phyloP scores from a whole-genome alignment of 2,329 filamentous ascomycete species.

The Aspergillus candidus region DNA sequence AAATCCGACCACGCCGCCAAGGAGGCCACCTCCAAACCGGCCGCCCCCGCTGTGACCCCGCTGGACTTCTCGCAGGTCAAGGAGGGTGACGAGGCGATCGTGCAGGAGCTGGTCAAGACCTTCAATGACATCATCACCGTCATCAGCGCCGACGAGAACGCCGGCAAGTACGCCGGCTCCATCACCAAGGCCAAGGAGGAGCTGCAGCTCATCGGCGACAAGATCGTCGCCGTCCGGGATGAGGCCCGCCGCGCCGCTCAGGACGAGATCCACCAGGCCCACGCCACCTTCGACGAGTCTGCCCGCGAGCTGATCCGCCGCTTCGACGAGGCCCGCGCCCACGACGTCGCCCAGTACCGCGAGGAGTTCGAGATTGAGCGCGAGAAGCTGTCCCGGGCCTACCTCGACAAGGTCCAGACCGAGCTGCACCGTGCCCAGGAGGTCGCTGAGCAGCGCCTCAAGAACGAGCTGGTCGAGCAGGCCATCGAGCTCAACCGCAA shows the following conservation, averaged over 20 bases:
- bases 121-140: slow-evolving; percentile 94
- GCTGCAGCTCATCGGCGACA: slow-evolving; percentile 67
- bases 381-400: slow-evolving; percentile 67
- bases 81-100: slow-evolving; percentile 74
- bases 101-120: slow-evolving; percentile 90
- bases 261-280: slow-evolving; percentile 62
- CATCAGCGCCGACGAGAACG: slow-evolving; percentile 78
- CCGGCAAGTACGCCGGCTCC: slow-evolving; percentile 68
- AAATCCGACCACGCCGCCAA: slow-evolving; percentile 27
- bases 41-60: slow-evolving; percentile 50
- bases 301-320: slow-evolving; percentile 81
- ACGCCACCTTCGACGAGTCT: slow-evolving; percentile 76
- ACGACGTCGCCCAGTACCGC: slow-evolving; percentile 76
- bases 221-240: slow-evolving; percentile 68
- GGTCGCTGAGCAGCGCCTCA: slow-evolving; percentile 73
- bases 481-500: slow-evolving; percentile 80
- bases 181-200: slow-evolving; percentile 82
- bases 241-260: slow-evolving; percentile 66
- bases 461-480: slow-evolving; percentile 85
- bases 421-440: slow-evolving; percentile 74
- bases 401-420: slow-evolving; percentile 71
- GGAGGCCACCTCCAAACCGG: slow-evolving; percentile 29
- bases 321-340: slow-evolving; percentile 75
- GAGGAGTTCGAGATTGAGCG: slow-evolving; percentile 86
- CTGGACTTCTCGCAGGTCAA: slow-evolving; percentile 73